Conservation (phyloP, 257 asterid genomes). For the Vinca minor region DNA sequence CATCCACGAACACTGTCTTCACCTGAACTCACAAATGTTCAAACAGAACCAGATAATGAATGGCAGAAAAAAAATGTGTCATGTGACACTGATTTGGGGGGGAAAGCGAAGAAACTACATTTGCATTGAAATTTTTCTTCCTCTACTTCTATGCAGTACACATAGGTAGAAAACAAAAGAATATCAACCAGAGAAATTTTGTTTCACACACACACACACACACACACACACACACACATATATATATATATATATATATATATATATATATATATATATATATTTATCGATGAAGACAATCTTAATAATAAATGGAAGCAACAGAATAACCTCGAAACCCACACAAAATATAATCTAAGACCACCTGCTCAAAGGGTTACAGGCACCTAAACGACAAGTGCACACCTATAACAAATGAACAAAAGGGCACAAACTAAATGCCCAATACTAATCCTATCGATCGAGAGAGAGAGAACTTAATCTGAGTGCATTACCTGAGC, state of each 20-base stretch:
- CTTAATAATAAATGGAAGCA: neutral
- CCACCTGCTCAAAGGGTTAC: neutral
- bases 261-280: no score
- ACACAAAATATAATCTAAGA: neutral
- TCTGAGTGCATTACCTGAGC: constrained; percentile 71
- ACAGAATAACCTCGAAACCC: neutral
- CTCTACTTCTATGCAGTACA: neutral
- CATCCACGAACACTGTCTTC: constrained; percentile 93
- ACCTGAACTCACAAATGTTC: constrained; percentile 46
- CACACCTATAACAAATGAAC: neutral
- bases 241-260: no score
- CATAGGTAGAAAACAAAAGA: neutral
- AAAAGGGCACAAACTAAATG: constrained; percentile 6
- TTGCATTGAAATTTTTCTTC: neutral
- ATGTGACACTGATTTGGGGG: neutral
- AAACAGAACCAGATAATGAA: neutral
- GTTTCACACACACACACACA: no score
- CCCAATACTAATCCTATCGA: constrained; percentile 7
- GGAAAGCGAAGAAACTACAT: neutral
- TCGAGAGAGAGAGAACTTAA: constrained; percentile 19
- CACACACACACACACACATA: no score
- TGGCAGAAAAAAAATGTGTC: neutral
- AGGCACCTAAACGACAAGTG: neutral
- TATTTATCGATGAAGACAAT: neutral
- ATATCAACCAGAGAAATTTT: neutral